Evolutionary conservation across 2,329 filamentous ascomycete species (phyloP), one percentile per base, ranked within the genome.

Genomic region (Ilyonectria mors-panacis): DNA sequence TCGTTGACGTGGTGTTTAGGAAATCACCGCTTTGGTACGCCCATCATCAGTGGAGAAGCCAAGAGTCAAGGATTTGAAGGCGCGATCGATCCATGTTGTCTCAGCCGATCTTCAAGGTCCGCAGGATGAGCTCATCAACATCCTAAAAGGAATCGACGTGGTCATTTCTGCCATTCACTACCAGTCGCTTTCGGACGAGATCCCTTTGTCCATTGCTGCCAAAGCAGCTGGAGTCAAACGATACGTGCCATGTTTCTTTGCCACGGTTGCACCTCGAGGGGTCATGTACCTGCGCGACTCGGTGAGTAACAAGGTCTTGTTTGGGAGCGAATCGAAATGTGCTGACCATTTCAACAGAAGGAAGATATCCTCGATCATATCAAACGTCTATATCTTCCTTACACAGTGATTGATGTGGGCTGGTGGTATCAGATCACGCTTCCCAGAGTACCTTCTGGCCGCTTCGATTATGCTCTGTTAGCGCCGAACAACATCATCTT

Each of bases 381-480:
- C 59, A 83, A 84, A 3, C 77, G 79, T 44, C 71, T 85, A 0
- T 75, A 79, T 37, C 79, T 90, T 0, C 85, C 86, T 0, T 90
- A 85, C 77, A 90, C 87, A 5, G 80, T 87, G 72, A 83, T 89
- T 54, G 87, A 89, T 70, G 81, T 88, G 9, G 88, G 87, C 23
- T 88, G 79, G 79, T 89, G 88, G 88, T 86, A 87, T 73, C 86
- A 89, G 71, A 69, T 86, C 26, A 78, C 79, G 7, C 13, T 75
- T 3, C 77, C 77, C 1, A 53, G 54, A 5, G 54, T 79, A 0
- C 70, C 76, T 0, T 79, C 77, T 0, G 76, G 77, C 1, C 71
- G 66, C 1, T 23, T 69, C 6, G 69, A 71, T 37, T 59, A 63
- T 50, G 80, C 79, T 30, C 73, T 81, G 63, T 13, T 62, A 4